Evolutionary conservation across 306 rosid genomes (phyloP).

Genomic region (Lathyrus tuberosus): DNA sequence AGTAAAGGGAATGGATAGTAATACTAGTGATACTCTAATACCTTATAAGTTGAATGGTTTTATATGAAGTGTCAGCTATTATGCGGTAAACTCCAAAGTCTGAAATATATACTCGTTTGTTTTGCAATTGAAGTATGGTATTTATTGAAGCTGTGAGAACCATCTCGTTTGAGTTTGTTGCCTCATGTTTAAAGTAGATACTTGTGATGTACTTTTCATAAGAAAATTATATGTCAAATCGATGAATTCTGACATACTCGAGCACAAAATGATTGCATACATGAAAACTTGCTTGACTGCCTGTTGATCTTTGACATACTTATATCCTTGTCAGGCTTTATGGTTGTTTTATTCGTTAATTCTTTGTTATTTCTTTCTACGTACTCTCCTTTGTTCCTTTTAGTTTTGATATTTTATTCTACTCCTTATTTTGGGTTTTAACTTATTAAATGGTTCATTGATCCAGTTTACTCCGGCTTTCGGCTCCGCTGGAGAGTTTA

Average conservation of each 20-base stretch:
- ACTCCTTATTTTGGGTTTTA: conserved; percentile 36
- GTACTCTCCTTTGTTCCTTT: background rate
- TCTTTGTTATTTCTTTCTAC: conserved; percentile 2
- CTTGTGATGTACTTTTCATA: conserved; percentile 29
- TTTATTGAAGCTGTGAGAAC: conserved; percentile 14
- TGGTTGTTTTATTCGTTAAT: background rate
- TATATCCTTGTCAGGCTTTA: conserved; percentile 11
- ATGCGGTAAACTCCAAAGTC: conserved; percentile 11
- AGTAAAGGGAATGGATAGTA: background rate
- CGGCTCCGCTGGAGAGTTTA: conserved; percentile 77
- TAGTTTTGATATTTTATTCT: conserved; percentile 31
- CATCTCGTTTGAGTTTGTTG: conserved; percentile 16
- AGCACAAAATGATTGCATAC: conserved; percentile 12
- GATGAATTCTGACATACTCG: background rate
- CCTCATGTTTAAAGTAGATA: conserved; percentile 2
- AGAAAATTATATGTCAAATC: conserved; percentile 22
- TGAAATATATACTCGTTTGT: background rate
- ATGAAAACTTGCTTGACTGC: conserved; percentile 8
- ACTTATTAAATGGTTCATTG: conserved; percentile 38
- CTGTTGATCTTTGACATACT: conserved; percentile 27
- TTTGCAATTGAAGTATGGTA: conserved; percentile 14
- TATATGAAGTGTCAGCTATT: background rate
- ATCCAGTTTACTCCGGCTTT: conserved; percentile 79
- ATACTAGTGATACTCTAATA: background rate
- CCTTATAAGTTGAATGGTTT: background rate